Percentiles rank a stretch among this genome's conserved stretches.
phyloP scores from a whole-genome alignment of 2,329 filamentous ascomycete genomes.

The Epichloe glyceriae region DNA sequence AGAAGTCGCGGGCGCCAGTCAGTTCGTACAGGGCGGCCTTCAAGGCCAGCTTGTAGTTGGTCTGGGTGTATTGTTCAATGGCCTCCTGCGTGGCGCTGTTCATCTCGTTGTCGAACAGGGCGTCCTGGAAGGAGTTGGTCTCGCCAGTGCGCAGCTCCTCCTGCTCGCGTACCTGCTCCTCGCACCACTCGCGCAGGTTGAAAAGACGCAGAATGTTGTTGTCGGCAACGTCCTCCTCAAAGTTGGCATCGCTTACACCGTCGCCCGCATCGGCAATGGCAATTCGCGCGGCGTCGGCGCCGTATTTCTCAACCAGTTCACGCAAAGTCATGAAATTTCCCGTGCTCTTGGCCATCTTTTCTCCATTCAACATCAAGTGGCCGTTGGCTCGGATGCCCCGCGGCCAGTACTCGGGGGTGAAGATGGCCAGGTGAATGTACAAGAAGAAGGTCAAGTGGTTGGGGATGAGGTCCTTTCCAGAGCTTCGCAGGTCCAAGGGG shows the following conservation, averaged over 20 bases:
- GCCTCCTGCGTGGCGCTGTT: slow-evolving; percentile 71
- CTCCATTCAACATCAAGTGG: slow-evolving; percentile 85
- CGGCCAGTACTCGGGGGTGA: slow-evolving; percentile 82
- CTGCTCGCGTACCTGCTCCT: slow-evolving; percentile 65
- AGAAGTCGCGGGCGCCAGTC: slow-evolving; percentile 75
- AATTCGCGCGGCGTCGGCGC: slow-evolving; percentile 82
- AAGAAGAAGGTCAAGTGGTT: slow-evolving; percentile 95
- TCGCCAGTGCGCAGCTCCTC: slow-evolving; percentile 58
- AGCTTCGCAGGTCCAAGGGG: slow-evolving; percentile 75
- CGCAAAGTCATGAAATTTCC: slow-evolving; percentile 92
- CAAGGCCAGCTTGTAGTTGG: slow-evolving; percentile 67
- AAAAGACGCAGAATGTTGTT: slow-evolving; percentile 78
- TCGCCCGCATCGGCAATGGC: slow-evolving; percentile 92
- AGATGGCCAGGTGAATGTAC: slow-evolving; percentile 85
- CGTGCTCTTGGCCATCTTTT: slow-evolving; percentile 97
- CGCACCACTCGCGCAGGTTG: slow-evolving; percentile 77
- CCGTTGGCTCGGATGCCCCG: slow-evolving; percentile 77
- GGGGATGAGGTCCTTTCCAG: slow-evolving; percentile 84
- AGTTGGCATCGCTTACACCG: slow-evolving; percentile 89
- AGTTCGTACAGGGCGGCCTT: slow-evolving; percentile 86
- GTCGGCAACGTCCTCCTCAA: slow-evolving; percentile 90
- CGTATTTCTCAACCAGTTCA: slow-evolving; percentile 81
- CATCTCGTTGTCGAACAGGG: slow-evolving; percentile 87
- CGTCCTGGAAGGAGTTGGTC: slow-evolving; percentile 69
- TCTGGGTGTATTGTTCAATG: slow-evolving; percentile 62